These are phyloP conservation scores for Calycina herbarum DNA, from an alignment of 2,329 filamentous ascomycete species.

Conservation along the genomic window DNA sequence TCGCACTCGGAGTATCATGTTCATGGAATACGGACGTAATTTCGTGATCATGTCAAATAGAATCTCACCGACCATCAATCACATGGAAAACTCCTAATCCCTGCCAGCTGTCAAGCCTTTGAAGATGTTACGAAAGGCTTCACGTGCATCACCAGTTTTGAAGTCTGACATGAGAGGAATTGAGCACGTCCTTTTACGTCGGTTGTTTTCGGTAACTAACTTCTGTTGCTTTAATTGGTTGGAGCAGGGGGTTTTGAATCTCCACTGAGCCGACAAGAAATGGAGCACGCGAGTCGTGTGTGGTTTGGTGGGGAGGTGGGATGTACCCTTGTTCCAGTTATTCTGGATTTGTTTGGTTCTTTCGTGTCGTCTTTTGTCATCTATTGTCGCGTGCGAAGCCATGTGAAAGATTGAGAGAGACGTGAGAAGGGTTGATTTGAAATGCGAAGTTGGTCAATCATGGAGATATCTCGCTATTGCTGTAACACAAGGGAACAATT, in stretches of 20 bases:
- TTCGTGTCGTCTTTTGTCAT: background rate
- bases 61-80: background rate
- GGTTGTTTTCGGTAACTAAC: too few relatives aligned
- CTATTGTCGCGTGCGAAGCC: background rate
- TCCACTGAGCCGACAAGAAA: background rate
- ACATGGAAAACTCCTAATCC: background rate
- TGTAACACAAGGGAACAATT: background rate
- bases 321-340: background rate
- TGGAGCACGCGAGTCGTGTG: background rate
- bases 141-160: background rate
- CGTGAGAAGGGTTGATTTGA: background rate
- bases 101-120: background rate
- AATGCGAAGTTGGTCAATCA: background rate
- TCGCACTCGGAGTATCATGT: too few relatives aligned
- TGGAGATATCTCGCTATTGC: constrained; percentile 2
- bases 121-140: background rate
- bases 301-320: background rate
- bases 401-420: background rate
- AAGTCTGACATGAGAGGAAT: too few relatives aligned
- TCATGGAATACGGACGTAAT: too few relatives aligned
- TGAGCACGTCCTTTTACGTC: too few relatives aligned
- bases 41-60: too few relatives aligned
- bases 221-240: background rate
- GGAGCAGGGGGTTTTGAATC: background rate
- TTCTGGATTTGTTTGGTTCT: too few relatives aligned